Conservation (phyloP, 805 yeast genomes). For the Schwanniomyces yamadae region DNA sequence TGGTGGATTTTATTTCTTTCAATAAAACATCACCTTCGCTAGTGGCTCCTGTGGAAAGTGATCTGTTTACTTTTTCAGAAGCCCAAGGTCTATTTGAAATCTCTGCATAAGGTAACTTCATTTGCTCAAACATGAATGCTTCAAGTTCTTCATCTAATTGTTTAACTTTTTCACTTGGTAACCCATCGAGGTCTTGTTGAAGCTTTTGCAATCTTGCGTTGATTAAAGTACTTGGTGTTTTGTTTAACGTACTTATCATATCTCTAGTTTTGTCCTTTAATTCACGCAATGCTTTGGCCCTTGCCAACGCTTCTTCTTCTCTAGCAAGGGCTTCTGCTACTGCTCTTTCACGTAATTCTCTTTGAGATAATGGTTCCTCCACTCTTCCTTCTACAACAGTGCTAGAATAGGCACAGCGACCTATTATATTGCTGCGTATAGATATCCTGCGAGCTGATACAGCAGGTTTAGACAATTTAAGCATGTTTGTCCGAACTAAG, state of each 20-base stretch:
- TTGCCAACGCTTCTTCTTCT: slow-evolving; percentile 40
- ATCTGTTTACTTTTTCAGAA: background rate
- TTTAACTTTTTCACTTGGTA: slow-evolving; percentile 32
- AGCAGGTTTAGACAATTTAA: slow-evolving; percentile 2
- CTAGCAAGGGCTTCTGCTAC: slow-evolving; percentile 43
- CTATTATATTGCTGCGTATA: slow-evolving; percentile 1
- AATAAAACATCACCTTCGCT: slow-evolving; percentile 9
- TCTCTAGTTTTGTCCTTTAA: slow-evolving; percentile 25
- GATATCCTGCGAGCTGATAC: slow-evolving; percentile 2
- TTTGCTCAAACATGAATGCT: slow-evolving; percentile 32
- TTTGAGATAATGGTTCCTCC: slow-evolving; percentile 17
- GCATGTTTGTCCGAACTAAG: slow-evolving; percentile 1
- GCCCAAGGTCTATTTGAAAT: slow-evolving; percentile 36
- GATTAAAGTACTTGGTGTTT: slow-evolving; percentile 31
- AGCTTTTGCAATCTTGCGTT: slow-evolving; percentile 29
- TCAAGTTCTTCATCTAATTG: slow-evolving; percentile 42
- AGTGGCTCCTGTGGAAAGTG: slow-evolving; percentile 1
- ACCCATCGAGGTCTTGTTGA: slow-evolving; percentile 25
- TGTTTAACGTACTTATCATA: slow-evolving; percentile 32
- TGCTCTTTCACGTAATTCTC: slow-evolving; percentile 38
- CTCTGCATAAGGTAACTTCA: slow-evolving; percentile 32
- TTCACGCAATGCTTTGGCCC: slow-evolving; percentile 33
- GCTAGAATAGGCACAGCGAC: slow-evolving; percentile 2
- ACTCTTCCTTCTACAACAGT: slow-evolving; percentile 6
- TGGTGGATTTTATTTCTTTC: slow-evolving; percentile 28